phyloP scores from a whole-genome alignment of 306 rosid species.

The Sophora flavescens region DNA sequence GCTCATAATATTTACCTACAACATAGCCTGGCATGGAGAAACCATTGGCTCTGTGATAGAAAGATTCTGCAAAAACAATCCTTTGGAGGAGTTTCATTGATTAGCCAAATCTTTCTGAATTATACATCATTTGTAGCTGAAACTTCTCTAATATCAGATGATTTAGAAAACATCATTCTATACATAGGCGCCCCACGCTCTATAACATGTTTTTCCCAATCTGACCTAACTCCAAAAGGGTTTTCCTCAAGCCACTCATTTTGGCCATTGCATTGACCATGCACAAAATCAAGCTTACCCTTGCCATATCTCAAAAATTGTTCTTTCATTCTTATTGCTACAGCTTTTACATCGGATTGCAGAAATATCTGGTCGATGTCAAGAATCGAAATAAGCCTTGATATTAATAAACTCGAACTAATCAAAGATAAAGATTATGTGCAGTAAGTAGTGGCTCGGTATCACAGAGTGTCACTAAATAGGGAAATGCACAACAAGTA shows the following conservation, averaged over 20 bases:
- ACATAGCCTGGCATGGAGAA: slow-evolving; percentile 24
- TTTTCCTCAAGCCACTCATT: slow-evolving; percentile 83
- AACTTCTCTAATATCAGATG: slow-evolving; percentile 44
- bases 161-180: slow-evolving; percentile 74
- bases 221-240: slow-evolving; percentile 80
- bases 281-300: slow-evolving; percentile 65
- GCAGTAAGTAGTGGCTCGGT: slow-evolving; percentile 13
- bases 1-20: slow-evolving; percentile 22
- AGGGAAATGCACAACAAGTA: not conserved
- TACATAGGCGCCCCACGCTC: slow-evolving; percentile 82
- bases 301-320: slow-evolving; percentile 69
- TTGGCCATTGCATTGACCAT: slow-evolving; percentile 48
- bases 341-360: slow-evolving; percentile 84
- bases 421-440: slow-evolving; percentile 20
- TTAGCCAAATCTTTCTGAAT: slow-evolving; percentile 38
- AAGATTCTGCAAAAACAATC: slow-evolving; percentile 36
- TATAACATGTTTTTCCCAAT: slow-evolving; percentile 89
- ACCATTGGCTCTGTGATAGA: slow-evolving; percentile 2
- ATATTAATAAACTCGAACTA: slow-evolving; percentile 30
- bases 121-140: slow-evolving; percentile 23
- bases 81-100: slow-evolving; percentile 21
- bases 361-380: slow-evolving; percentile 73
- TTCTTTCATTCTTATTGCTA: slow-evolving; percentile 79
- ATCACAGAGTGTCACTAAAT: not conserved
- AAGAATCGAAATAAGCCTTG: slow-evolving; percentile 20